Conservation (phyloP, 2,329 filamentous ascomycete genomes). For the Delphinella strobiligena region DNA sequence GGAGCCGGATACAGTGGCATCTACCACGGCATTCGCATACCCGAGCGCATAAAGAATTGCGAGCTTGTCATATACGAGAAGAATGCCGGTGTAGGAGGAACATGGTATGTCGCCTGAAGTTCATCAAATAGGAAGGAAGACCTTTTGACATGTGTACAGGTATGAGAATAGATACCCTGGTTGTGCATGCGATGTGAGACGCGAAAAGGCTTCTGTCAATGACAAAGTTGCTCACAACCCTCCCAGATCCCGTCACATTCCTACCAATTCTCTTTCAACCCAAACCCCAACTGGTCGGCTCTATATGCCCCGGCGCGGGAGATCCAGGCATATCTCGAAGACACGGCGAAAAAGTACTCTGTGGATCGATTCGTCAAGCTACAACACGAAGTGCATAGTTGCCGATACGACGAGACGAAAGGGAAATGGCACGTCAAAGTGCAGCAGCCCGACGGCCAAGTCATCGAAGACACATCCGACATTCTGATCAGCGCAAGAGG, state of each 20-base stretch:
- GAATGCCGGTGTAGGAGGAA: conserved; percentile 28
- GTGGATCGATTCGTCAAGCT: conserved; percentile 27
- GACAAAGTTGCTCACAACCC: too few relatives aligned
- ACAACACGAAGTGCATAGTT: conserved; percentile 22
- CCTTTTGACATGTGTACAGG: too few relatives aligned
- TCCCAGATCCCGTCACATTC: conserved; percentile 31
- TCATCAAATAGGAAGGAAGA: too few relatives aligned
- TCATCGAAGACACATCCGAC: conserved; percentile 31
- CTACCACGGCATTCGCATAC: conserved; percentile 32
- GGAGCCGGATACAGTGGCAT: conserved; percentile 33
- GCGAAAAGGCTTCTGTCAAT: too few relatives aligned
- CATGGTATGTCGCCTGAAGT: too few relatives aligned
- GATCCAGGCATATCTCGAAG: conserved; percentile 26
- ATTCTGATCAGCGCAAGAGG: conserved; percentile 38
- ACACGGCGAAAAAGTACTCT: conserved; percentile 23
- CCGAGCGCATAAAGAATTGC: conserved; percentile 27
- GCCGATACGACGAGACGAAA: conserved; percentile 21
- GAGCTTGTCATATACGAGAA: conserved; percentile 32
- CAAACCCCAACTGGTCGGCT: conserved; percentile 28
- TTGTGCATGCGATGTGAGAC: conserved; percentile 24
- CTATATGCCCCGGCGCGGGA: conserved; percentile 27
- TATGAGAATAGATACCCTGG: conserved; percentile 31
- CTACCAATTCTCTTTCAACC: conserved; percentile 32
- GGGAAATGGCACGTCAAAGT: conserved; percentile 26
- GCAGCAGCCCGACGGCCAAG: conserved; percentile 19